Evolutionary conservation across 2,329 filamentous ascomycete genomes (phyloP), one percentile per base, ranked within the genome.

Genomic region (Aureobasidium melanogenum): DNA sequence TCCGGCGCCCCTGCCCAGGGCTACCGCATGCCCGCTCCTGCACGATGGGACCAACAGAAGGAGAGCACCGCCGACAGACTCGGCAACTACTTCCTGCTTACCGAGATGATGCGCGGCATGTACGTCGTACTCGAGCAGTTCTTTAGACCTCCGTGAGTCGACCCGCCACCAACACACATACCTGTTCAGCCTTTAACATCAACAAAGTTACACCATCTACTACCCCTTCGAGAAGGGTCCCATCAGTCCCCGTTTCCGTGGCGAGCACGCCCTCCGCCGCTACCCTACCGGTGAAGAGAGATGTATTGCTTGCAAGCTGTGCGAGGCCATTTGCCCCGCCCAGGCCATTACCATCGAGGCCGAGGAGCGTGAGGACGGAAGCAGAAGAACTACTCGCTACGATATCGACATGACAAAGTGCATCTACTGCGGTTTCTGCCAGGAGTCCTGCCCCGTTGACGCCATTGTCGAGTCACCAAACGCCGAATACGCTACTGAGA

Each of bases 351-450:
- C 94, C 58, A 99, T 99, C 70, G 94, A 99, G 80, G 94, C 94
- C 62, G 94, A 99, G 77, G 94, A 99, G 82, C 91, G 94, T 73
- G 90, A 89, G 72, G 94, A 99, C 71, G 94, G 94, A 66, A 95
- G 90, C 72, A 87, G 94, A 77, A 86, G 94, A 73, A 99, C 94
- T 56, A 97, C 93, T 63, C 87, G 93, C 74, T 99, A 99, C 79
- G 94, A 99, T 75, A 97, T 99, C 73, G 94, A 99, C 79, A 99
- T 99, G 94, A 97, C 94, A 72, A 99, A 99, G 84, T 99, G 94
- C 81, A 99, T 99, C 78, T 99, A 97, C 85, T 97, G 94, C 76
- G 94, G 94, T 95, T 65, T 96, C 80, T 97, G 94, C 84, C 93
- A 97, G 81, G 94, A 99, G 82, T 96, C 90, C 67, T 99, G 94